Evolutionary conservation across 768 basidiomycete species (phyloP).

Genomic region (Piloderma croceum): DNA sequence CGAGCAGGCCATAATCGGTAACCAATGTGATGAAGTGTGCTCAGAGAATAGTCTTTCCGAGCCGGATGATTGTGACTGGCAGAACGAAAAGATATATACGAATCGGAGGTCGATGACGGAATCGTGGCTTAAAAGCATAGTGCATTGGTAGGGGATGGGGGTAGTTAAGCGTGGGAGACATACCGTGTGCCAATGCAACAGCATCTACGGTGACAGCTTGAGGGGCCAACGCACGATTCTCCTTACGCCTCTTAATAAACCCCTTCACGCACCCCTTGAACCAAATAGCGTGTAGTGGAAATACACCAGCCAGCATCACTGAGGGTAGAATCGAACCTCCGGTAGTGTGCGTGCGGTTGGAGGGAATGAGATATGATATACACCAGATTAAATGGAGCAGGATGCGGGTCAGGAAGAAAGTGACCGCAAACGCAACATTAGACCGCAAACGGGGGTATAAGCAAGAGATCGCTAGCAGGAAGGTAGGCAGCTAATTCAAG

Average conservation of each 20-base stretch:
- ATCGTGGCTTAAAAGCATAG: no score
- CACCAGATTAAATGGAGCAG: conserved; percentile 37
- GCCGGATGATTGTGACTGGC: no score
- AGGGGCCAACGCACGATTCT: no score
- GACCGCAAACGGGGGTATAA: conserved; percentile 41
- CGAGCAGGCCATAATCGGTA: no score
- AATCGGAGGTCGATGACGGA: no score
- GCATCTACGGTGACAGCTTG: no score
- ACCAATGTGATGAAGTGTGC: no score
- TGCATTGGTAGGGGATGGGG: no score
- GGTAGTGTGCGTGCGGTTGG: conserved; percentile 24
- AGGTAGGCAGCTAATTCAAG: conserved; percentile 43
- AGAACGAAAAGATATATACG: no score
- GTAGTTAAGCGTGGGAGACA: no score
- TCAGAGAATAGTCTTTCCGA: no score
- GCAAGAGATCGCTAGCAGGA: conserved; percentile 42
- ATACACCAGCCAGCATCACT: conserved; percentile 33
- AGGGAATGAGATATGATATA: conserved; percentile 22
- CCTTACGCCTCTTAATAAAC: conserved; percentile 19
- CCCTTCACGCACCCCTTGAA: conserved; percentile 47
- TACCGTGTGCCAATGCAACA: no score
- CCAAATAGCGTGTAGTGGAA: conserved; percentile 50
- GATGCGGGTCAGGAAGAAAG: conserved; percentile 51
- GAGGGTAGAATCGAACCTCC: conserved; percentile 35
- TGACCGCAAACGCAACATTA: conserved; percentile 42